Percentiles rank a stretch among this genome's conserved stretches.
These are phyloP conservation scores for Acer negundo DNA, from an alignment of 345 rosid genomes.

Conservation along the genomic window DNA sequence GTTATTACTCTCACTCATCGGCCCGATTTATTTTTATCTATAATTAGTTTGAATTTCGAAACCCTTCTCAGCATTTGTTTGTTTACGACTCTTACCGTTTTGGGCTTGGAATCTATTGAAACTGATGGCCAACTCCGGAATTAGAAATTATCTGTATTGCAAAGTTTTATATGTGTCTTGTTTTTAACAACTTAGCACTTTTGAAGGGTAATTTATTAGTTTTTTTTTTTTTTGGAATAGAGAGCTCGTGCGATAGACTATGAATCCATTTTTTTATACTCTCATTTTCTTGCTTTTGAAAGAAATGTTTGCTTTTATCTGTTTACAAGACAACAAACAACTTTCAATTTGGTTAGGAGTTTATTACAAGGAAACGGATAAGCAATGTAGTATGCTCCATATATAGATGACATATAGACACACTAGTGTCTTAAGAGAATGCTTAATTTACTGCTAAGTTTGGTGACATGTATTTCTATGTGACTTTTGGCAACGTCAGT, in stretches of 20 bases:
- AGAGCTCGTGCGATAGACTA: background rate
- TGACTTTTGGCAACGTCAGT: background rate
- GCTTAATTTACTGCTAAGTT: background rate
- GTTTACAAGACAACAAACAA: background rate
- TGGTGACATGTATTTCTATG: background rate
- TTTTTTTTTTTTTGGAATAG: background rate
- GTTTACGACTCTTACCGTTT: background rate
- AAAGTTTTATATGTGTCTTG: background rate
- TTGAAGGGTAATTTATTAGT: background rate
- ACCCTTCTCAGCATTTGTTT: background rate
- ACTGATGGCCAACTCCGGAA: background rate
- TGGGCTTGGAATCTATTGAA: background rate
- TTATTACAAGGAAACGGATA: background rate
- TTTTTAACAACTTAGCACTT: background rate
- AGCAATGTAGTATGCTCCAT: background rate
- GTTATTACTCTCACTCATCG: background rate
- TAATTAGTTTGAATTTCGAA: background rate
- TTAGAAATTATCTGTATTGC: background rate
- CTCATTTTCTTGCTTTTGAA: background rate
- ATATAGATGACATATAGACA: too few relatives aligned
- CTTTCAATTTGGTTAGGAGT: background rate
- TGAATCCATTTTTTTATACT: background rate
- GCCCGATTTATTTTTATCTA: background rate
- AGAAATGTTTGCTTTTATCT: background rate
- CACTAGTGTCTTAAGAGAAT: too few relatives aligned